Base-by-base conservation (phyloP, 2,329 filamentous ascomycete species). In the Exophiala dermatitidis region DNA sequence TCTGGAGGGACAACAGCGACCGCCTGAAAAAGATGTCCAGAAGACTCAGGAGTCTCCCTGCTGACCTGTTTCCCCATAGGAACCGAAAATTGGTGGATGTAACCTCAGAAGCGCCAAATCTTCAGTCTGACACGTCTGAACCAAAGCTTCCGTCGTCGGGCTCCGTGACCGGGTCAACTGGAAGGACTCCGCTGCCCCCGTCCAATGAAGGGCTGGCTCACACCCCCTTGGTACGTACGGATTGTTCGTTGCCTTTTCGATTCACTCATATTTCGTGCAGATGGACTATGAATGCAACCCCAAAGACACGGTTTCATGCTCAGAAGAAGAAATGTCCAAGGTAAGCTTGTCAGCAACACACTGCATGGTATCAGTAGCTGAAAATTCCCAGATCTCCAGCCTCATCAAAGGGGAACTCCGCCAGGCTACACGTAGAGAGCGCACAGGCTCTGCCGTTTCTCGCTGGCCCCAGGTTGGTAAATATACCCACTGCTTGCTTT, bases 221-320 rank as follows among this genome's bases (percentile, higher is more conserved):
- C 5, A 8, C 12, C n/a, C 12, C 5, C 6, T 8, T 3, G 44
- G 44, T 41, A 12, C 10, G 9, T 34, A 30, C n/a, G 7, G 12
- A 45, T 26, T 32, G 9, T 9, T 46, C n/a, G 28, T 52, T 10
- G 36, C 42, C 29, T n/a, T 45, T 40, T 10, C 7, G 38, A 19
- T n/a, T 19, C n/a, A 48, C 46, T 40, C 9, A 41, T 19, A 7
- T 37, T 26, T 10, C 10, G 30, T 50, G 28, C 29, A 53, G 50
- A 44, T 57, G 50, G 54, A 57, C 37, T 53, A 53, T 32, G 54
- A 57, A 3, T 53, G 54, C 30, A 53, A 53, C 26, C 42, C 48
- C 34, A 56, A 50, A 37, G 42, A 31, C 10, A 44, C 42, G 29
- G 47, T 38, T 3, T 48, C 54, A 26, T n/a, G 32, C 26, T 40